A percentile compares a stretch with the other conserved stretches of the same genome.
phyloP scores from a whole-genome alignment of 164 flowering plant species.

The Warburgia ugandensis region DNA sequence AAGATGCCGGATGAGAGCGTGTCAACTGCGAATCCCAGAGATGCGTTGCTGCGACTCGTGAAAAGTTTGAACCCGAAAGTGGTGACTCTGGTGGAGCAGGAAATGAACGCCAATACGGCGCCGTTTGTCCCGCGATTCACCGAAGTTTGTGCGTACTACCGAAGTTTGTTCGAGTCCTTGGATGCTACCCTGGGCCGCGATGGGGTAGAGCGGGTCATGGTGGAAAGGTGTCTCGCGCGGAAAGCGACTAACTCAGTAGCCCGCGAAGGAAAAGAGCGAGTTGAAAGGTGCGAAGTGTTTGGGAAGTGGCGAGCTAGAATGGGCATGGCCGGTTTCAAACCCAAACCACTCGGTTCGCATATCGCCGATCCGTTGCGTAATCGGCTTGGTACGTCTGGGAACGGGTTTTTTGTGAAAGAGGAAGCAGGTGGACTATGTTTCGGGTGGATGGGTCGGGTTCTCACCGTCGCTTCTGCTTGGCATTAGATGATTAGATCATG shows the following conservation, averaged over 20 bases:
- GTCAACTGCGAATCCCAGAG: constrained; percentile 72
- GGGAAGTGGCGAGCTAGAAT: constrained; percentile 97
- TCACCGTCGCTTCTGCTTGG: constrained; percentile 91
- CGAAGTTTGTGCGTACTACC: constrained; percentile 48
- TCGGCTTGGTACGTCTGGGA: constrained; percentile 33
- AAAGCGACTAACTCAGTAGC: constrained; percentile 61
- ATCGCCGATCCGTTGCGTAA: constrained; percentile 38
- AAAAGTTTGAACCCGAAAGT: constrained; percentile 49
- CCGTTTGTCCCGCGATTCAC: constrained; percentile 54
- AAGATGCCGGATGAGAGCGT: constrained; percentile 89
- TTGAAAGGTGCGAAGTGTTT: constrained; percentile 80
- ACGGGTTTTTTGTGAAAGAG: constrained; percentile 54
- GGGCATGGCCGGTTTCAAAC: constrained; percentile 88
- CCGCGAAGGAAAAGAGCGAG: constrained; percentile 76
- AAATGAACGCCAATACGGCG: constrained; percentile 74
- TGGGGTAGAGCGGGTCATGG: constrained; percentile 27
- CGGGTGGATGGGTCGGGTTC: constrained; percentile 76
- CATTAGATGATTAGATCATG: too few relatives aligned
- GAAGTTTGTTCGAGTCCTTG: constrained; percentile 63
- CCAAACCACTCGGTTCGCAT: constrained; percentile 34
- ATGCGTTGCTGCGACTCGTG: constrained; percentile 72
- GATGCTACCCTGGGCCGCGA: constrained; percentile 42
- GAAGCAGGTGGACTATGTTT: constrained; percentile 63
- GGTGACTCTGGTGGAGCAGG: constrained; percentile 77
- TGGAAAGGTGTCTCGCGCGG: constrained; percentile 63